A percentile compares a stretch with the other conserved stretches of the same genome.
These are phyloP conservation scores for Colletotrichum tropicicola DNA, from an alignment of 2,329 filamentous ascomycete genomes.

Conservation along the genomic window DNA sequence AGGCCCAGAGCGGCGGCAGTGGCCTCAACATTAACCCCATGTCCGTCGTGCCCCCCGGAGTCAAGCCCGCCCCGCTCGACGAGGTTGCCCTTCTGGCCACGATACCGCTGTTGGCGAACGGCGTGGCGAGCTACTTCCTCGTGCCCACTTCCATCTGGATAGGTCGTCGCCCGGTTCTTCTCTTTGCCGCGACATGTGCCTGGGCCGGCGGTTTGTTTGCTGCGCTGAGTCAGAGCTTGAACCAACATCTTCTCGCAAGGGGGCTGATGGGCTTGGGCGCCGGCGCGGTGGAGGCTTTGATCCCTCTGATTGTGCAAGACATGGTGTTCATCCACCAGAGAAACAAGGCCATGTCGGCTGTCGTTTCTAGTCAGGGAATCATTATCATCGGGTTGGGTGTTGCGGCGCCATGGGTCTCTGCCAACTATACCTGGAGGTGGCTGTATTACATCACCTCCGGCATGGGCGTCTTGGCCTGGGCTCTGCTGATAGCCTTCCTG, in stretches of 20 bases:
- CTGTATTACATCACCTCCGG: constrained; percentile 44
- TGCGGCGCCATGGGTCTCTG: constrained; percentile 40
- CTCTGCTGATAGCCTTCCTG: constrained; percentile 40
- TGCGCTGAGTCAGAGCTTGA: constrained; percentile 39
- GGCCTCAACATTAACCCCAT: constrained; percentile 36
- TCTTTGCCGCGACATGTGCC: constrained; percentile 40
- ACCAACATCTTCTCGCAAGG: constrained; percentile 41
- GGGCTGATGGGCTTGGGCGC: constrained; percentile 44
- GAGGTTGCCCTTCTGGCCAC: constrained; percentile 41
- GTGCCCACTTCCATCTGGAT: constrained; percentile 45
- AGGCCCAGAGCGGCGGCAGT: constrained; percentile 31
- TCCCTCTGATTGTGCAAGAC: constrained; percentile 48
- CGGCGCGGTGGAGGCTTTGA: constrained; percentile 43
- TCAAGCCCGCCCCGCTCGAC: constrained; percentile 40
- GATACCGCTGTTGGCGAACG: constrained; percentile 44
- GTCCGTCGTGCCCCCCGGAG: constrained; percentile 26
- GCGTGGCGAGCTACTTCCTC: constrained; percentile 43
- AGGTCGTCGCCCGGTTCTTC: constrained; percentile 44
- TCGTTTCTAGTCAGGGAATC: constrained; percentile 40
- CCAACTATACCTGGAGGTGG: constrained; percentile 42
- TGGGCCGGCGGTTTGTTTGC: constrained; percentile 47
- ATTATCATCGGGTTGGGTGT: constrained; percentile 39
- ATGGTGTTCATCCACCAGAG: constrained; percentile 48
- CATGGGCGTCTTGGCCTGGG: constrained; percentile 41
- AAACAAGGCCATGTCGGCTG: constrained; percentile 41